Evolutionary conservation across 805 yeast species (phyloP).

Genomic region (Candida arabinofermentans): DNA sequence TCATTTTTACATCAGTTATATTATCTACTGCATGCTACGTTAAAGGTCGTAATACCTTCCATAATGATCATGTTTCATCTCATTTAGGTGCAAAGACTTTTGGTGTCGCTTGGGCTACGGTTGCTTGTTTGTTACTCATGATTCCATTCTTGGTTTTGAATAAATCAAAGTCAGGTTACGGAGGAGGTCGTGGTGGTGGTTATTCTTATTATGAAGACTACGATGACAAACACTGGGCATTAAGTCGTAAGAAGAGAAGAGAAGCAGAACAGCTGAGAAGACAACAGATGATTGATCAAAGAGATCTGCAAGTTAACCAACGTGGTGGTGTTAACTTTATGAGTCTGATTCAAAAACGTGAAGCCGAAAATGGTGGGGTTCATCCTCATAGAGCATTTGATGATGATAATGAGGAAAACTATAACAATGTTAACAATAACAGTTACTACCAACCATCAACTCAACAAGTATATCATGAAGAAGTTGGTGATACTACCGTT

Average conservation of each 20-base stretch:
- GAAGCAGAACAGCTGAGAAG: background rate
- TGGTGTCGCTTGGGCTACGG: constrained; percentile 63
- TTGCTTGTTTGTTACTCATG: constrained; percentile 19
- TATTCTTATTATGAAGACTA: background rate
- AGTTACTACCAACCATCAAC: too few species aligned
- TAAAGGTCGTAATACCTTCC: constrained; percentile 47
- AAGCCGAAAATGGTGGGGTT: background rate
- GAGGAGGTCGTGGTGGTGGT: constrained; percentile 2
- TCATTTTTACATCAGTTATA: constrained; percentile 42
- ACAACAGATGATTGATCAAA: constrained; percentile 1
- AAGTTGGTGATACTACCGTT: constrained; percentile 1
- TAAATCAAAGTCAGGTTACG: background rate
- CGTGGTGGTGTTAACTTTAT: constrained; percentile 13
- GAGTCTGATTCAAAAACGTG: constrained; percentile 8
- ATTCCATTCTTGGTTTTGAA: constrained; percentile 5
- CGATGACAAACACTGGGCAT: constrained; percentile 2
- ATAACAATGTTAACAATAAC: background rate
- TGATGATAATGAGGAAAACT: constrained; percentile 1
- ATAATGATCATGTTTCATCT: constrained; percentile 38
- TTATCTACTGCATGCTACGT: constrained; percentile 53
- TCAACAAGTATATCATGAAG: too few species aligned
- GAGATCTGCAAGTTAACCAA: background rate
- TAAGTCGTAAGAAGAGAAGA: constrained; percentile 10
- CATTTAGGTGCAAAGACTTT: constrained; percentile 45
- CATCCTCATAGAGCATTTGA: constrained; percentile 1